These are phyloP conservation scores for Tylopilus sp. DNA, from an alignment of 768 basidiomycete species.

Conservation along the genomic window DNA sequence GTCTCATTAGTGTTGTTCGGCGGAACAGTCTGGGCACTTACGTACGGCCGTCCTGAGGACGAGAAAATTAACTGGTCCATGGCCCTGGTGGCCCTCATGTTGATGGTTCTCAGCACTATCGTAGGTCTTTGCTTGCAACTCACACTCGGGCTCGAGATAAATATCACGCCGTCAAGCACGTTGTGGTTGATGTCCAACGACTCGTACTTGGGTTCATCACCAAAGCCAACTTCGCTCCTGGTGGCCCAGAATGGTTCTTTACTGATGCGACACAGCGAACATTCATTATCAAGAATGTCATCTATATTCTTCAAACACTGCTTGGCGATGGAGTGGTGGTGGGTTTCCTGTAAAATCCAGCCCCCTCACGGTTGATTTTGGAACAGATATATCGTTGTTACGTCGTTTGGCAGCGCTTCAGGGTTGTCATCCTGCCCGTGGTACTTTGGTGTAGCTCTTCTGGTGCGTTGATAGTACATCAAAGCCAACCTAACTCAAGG, in stretches of 20 bases:
- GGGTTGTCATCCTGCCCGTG: constrained; percentile 10
- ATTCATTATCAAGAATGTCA: constrained; percentile 28
- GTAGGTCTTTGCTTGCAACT: constrained; percentile 1
- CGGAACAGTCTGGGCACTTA: constrained; percentile 25
- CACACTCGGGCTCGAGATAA: not conserved
- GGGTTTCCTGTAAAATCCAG: not conserved
- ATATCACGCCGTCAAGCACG: constrained; percentile 16
- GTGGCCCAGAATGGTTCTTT: constrained; percentile 29
- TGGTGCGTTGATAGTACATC: constrained; percentile 9
- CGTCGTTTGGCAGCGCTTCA: constrained; percentile 15
- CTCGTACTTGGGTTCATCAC: constrained; percentile 25
- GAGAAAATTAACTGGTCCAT: constrained; percentile 20
- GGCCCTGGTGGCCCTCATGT: constrained; percentile 19
- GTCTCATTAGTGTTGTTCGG: constrained; percentile 21
- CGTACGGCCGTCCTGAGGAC: constrained; percentile 9
- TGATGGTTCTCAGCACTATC: constrained; percentile 22
- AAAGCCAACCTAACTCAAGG: not conserved
- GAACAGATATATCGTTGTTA: constrained; percentile 25
- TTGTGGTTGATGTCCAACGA: constrained; percentile 22
- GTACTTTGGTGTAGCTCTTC: constrained; percentile 17
- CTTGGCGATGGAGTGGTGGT: constrained; percentile 21
- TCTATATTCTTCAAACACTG: constrained; percentile 26
- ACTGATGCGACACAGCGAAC: constrained; percentile 25
- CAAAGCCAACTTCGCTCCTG: constrained; percentile 16
- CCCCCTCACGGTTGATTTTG: not conserved